Percentiles rank a stretch among this genome's conserved stretches.
Conservation (phyloP, 1,284 basidiomycete species). For the Ganoderma leucocontextum region DNA sequence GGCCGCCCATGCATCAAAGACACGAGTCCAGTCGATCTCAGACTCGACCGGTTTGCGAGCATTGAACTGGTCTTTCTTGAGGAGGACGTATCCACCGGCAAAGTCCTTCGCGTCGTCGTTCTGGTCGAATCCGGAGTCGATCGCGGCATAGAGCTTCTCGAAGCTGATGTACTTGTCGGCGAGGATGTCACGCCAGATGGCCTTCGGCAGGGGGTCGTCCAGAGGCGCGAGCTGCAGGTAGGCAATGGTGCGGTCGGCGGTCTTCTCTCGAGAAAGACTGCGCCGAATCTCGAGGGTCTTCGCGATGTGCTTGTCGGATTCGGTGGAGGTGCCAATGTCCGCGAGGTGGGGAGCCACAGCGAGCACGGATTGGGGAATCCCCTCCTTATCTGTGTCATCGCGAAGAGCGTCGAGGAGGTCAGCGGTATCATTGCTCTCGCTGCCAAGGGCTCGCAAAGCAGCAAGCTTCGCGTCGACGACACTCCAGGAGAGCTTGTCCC, state of each 20-base stretch:
- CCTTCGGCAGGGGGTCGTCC: neutral
- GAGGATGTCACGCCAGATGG: neutral
- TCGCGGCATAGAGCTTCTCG: neutral
- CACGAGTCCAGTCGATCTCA: neutral
- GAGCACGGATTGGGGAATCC: neutral
- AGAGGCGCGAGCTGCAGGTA: neutral
- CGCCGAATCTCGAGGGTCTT: neutral
- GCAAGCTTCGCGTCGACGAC: neutral
- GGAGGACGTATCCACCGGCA: neutral
- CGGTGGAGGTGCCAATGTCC: neutral
- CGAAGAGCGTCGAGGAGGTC: neutral
- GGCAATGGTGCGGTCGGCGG: neutral
- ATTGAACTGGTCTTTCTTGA: neutral
- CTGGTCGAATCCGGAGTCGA: neutral
- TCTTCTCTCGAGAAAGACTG: neutral
- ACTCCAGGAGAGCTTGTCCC: neutral
- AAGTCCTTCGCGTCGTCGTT: neutral
- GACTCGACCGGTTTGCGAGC: neutral
- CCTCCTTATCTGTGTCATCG: neutral
- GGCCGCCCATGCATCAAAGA: neutral
- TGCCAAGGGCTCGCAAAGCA: neutral
- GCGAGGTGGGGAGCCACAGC: neutral
- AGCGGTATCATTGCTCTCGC: accelerated
- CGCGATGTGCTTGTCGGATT: neutral
- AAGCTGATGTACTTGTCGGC: neutral